Evolutionary conservation across 2,329 filamentous ascomycete genomes (phyloP), one percentile per base, ranked within the genome.

Genomic region (Verticillium nonalfalfae): DNA sequence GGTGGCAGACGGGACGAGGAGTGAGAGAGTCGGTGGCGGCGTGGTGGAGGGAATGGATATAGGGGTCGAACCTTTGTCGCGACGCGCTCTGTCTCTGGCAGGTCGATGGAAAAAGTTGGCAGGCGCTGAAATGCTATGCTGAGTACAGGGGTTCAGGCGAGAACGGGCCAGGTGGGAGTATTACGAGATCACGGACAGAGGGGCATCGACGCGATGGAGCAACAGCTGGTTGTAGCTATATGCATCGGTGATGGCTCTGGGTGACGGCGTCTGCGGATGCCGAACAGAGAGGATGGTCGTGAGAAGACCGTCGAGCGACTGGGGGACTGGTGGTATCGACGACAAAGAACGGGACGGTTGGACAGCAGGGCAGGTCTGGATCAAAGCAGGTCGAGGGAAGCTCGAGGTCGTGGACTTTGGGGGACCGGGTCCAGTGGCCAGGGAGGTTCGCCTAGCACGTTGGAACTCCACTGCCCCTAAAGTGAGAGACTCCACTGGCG

Each of bases 101-200:
- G 45, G n/a, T 52, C n/a, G 45, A 21, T 11, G 9, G 21, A 52
- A 52, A 45, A 52, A 52, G 45, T 52, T 52, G 45, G 45, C 45
- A 52, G 45, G 45, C 45, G 45, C 18, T 26, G 45, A 52, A 52
- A 52, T 52, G 45, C 45, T 52, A 52, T 52, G 45, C 45, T 52
- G 18, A 31, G 15, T 52, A 18, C 45, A 52, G 45, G 45, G 45
- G 45, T 52, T 52, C 45, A 52, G 45, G 45, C 45, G 45, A 52
- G 45, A 52, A 52, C 45, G 18, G 45, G 18, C 45, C 45, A 52
- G 45, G 45, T 52, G 45, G 2, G 45, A 14, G 21, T 13, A 52
- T 21, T 35, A 40, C 50, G 58, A 61, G 26, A 56, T 65, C 61
- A 67, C 63, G 59, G 62, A 65, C 64, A 58, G 62, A 66, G 61